Base-by-base conservation (phyloP, 164 flowering plant species). In the Kalanchoe fedtschenkoi region DNA sequence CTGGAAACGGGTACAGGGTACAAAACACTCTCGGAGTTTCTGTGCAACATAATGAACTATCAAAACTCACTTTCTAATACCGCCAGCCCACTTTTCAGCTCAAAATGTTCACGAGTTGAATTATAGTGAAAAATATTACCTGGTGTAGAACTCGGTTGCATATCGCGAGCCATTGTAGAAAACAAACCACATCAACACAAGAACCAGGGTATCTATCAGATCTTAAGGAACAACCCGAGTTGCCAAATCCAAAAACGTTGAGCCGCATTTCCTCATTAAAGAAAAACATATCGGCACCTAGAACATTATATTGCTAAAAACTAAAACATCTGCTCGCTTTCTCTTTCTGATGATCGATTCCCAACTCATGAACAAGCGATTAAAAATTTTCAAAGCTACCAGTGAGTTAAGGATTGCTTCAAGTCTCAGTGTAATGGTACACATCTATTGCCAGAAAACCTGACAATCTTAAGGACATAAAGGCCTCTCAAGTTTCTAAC, bases 141-240 rank as follows among this genome's bases (percentile, higher is more conserved):
- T 76, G 66, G 41, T 70, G 69, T 70, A 78, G 41, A 76, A 68
- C 64, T 80, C 80, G 19, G 78, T 53, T 21, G 70, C 72, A 66
- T 70, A 69, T 30, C 76, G 69, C 7, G 76, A 78, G 33, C 74
- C 74, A 41, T 78, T 82, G 75, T 75, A 70, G 66, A 60, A 76
- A 24, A 78, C 63, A 68, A 78, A 82, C 87, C 83, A 80, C 68
- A 82, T 65, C 74, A 80, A 65, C 60, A 82, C 81, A 44, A 82
- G 17, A 35, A 80, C 69, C 71, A 82, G 69, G 33, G 66, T 73
- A 72, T 80, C 83, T 82, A 15, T 19, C 58, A 24, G 53, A 19
- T 19, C 38, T 55, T 55, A 64, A 60, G 60, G 58, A 28, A 51
- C 32, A 51, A 10, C 32, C 15, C 15, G 13, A 46, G 19, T 19